A percentile compares a stretch with the other conserved stretches of the same genome.
These are phyloP conservation scores for Entomortierella chlamydospora DNA, from an alignment of 192 early-diverging fungal species.

Conservation along the genomic window DNA sequence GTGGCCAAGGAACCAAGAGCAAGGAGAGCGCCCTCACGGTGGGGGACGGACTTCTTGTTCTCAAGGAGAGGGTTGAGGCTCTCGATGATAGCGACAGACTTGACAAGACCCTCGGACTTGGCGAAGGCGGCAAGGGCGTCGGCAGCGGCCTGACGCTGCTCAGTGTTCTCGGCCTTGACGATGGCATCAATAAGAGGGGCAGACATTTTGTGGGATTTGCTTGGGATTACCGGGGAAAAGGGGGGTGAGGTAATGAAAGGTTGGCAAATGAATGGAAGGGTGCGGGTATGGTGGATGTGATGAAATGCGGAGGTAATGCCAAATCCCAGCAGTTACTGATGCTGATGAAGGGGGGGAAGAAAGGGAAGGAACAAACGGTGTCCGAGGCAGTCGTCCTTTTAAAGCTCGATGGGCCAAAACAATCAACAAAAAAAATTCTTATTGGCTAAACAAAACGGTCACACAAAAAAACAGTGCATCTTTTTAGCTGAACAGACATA, in stretches of 20 bases:
- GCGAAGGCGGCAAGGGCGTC: slow-evolving; percentile 67
- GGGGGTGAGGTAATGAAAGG: slow-evolving; percentile 3
- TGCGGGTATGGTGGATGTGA: slow-evolving; percentile 15
- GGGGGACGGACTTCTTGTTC: slow-evolving; percentile 76
- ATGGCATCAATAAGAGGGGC: slow-evolving; percentile 51
- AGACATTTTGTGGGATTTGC: slow-evolving; percentile 29
- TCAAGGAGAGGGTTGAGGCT: slow-evolving; percentile 66
- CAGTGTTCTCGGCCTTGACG: slow-evolving; percentile 54
- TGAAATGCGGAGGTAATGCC: slow-evolving; percentile 27
- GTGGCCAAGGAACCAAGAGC: slow-evolving; percentile 68
- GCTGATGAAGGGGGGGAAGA: slow-evolving; percentile 39
- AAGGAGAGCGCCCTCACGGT: slow-evolving; percentile 73
- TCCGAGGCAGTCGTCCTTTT: neutral
- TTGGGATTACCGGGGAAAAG: slow-evolving; percentile 10
- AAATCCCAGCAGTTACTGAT: slow-evolving; percentile 41
- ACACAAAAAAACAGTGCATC: neutral
- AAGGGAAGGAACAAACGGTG: slow-evolving; percentile 35
- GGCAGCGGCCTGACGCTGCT: slow-evolving; percentile 66
- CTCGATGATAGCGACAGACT: slow-evolving; percentile 69
- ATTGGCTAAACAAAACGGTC: neutral
- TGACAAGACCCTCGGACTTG: slow-evolving; percentile 71
- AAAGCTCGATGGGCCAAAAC: slow-evolving; percentile 3
- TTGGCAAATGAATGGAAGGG: slow-evolving; percentile 30
- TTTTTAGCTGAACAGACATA: too few species aligned
- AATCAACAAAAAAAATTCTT: slow-evolving; percentile 18